Evolutionary conservation across 1,284 basidiomycete genomes (phyloP).

Genomic region (Trametes versicolor): DNA sequence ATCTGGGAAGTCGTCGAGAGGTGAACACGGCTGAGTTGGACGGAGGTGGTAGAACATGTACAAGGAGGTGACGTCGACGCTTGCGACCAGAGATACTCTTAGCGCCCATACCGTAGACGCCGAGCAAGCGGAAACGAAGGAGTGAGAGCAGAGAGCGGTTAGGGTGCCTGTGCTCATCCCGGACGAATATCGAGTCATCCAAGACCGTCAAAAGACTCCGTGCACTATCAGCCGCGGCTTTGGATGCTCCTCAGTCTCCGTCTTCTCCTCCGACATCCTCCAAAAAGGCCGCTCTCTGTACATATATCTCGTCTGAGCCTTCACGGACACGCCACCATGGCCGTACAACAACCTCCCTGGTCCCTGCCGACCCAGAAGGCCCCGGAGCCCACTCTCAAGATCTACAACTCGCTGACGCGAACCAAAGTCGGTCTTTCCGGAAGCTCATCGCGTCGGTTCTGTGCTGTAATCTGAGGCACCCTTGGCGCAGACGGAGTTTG

Average conservation of each 20-base stretch:
- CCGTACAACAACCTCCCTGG: slow-evolving; percentile 64
- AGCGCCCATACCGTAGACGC: background rate
- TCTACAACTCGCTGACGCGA: slow-evolving; percentile 96
- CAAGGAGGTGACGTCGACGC: background rate
- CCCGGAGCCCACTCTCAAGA: slow-evolving; percentile 76
- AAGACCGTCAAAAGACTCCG: slow-evolving; percentile 15
- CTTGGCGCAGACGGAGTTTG: slow-evolving; percentile 76
- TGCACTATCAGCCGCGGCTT: slow-evolving; percentile 3
- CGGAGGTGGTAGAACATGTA: background rate
- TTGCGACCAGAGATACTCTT: background rate
- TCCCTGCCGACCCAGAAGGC: slow-evolving; percentile 55
- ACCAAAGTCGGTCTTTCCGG: slow-evolving; percentile 72
- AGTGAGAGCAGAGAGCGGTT: background rate
- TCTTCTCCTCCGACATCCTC: slow-evolving; percentile 7
- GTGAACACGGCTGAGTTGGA: no score
- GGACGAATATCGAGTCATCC: slow-evolving; percentile 20
- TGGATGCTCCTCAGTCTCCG: slow-evolving; percentile 18
- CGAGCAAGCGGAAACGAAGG: background rate
- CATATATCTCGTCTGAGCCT: slow-evolving; percentile 14
- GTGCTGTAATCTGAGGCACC: slow-evolving; percentile 26
- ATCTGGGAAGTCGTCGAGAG: no score
- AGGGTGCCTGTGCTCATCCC: slow-evolving; percentile 15
- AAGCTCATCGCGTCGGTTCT: slow-evolving; percentile 17
- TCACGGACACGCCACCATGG: slow-evolving; percentile 42
- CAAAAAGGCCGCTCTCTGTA: slow-evolving; percentile 8